Evolutionary conservation across 208 protist genomes (phyloP).

Genomic region (Acanthamoeba castellanii): DNA sequence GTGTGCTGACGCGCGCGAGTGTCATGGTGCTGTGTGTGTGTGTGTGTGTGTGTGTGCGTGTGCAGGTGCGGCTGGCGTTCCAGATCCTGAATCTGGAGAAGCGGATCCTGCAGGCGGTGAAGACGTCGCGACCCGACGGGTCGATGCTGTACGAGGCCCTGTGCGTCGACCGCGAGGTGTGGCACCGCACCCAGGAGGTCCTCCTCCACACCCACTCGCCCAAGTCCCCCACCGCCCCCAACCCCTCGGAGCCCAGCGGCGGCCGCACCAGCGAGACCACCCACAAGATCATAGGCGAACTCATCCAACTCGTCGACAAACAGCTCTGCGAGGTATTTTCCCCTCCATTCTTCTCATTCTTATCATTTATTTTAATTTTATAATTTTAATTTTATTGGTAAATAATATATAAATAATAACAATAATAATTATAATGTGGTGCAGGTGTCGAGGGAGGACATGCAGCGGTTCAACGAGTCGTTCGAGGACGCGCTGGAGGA

Average conservation of each 20-base stretch:
- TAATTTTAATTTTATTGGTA: too few relatives aligned
- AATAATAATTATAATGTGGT: neutral
- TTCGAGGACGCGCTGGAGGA: conserved; percentile 28
- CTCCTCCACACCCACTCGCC: conserved; percentile 4
- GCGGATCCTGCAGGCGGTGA: conserved; percentile 34
- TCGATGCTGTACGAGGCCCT: conserved; percentile 21
- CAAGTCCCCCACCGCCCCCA: neutral
- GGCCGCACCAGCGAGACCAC: neutral
- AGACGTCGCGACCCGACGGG: conserved; percentile 28
- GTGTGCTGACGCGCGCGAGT: neutral
- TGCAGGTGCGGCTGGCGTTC: conserved; percentile 12
- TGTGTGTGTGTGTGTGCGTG: neutral
- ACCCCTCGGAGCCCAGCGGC: too few relatives aligned
- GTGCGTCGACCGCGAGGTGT: neutral
- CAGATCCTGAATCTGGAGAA: conserved; percentile 58
- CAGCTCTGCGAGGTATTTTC: neutral
- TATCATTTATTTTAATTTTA: too few relatives aligned
- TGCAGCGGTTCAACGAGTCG: neutral
- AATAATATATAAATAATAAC: too few relatives aligned
- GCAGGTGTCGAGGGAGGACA: neutral
- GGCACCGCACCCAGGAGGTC: neutral
- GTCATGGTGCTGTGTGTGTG: neutral
- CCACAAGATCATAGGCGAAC: neutral
- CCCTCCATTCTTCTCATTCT: neutral
- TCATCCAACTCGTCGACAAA: conserved; percentile 26